Percentiles rank a stretch among this genome's conserved stretches.
Evolutionary conservation across 148 eudicot genomes (phyloP).

Genomic region (Rhododendron ferrugineum): DNA sequence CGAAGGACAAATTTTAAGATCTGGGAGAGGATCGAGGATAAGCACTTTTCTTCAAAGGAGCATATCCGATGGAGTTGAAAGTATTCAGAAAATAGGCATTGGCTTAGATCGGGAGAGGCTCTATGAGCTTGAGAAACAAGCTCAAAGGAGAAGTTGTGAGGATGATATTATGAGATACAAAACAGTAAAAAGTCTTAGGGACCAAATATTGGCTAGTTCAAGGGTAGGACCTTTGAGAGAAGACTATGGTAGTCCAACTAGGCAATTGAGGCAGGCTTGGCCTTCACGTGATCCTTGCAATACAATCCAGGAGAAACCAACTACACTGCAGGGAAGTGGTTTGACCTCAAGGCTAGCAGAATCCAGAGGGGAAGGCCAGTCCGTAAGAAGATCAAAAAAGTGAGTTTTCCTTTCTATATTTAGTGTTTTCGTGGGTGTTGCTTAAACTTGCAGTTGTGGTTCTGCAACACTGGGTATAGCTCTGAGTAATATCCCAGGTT

Average conservation of each 20-base stretch:
- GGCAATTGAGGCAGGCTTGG: constrained; percentile 34
- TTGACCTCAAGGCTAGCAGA: constrained; percentile 25
- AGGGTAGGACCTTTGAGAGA: constrained; percentile 34
- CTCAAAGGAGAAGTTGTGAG: constrained; percentile 42
- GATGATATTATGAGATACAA: constrained; percentile 41
- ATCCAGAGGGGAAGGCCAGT: constrained; percentile 23
- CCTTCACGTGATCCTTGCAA: constrained; percentile 31
- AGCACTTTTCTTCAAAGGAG: constrained; percentile 50
- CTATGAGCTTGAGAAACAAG: constrained; percentile 34
- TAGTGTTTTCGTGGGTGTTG: background rate
- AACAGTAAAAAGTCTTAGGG: constrained; percentile 38
- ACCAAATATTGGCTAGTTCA: constrained; percentile 47
- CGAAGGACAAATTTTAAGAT: constrained; percentile 39
- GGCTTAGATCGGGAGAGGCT: constrained; percentile 22
- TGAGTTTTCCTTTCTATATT: constrained; percentile 8
- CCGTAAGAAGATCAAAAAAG: constrained; percentile 24
- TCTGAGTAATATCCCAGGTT: background rate
- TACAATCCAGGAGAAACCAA: constrained; percentile 15
- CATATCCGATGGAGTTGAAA: constrained; percentile 46
- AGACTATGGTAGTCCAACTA: constrained; percentile 33
- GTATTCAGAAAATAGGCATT: constrained; percentile 16
- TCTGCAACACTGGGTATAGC: background rate
- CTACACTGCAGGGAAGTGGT: constrained; percentile 15
- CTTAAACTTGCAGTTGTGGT: background rate
- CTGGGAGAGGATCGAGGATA: constrained; percentile 48